Base-by-base conservation (phyloP, 1,139 yeast species). In the Suhomyces bokatorum region DNA sequence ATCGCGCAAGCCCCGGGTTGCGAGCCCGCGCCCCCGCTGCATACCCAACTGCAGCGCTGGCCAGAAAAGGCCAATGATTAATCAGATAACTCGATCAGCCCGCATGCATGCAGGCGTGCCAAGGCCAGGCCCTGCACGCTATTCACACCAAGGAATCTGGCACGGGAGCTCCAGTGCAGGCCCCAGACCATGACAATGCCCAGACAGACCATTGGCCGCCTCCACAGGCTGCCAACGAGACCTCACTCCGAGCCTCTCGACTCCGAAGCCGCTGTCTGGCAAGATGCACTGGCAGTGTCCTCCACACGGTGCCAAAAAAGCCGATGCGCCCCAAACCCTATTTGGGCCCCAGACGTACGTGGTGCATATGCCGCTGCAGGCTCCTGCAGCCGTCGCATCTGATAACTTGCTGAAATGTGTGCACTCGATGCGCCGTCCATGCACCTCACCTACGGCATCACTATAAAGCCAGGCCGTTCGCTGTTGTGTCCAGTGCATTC, bases 21-120 rank as follows among this genome's bases (percentile, higher is more conserved):
- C 20, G 36, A 34, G 29, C 29, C 4, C 29, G 29, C 29, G 29
- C 29, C 29, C 2, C 29, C n/a, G n/a, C 5, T 26, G 6, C 29
- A 17, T 14, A 24, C 14, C 10, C 32, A 31, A 33, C 30, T 32
- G 13, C 35, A 32, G 24, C 24, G 24, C 24, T 20, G 24, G 24
- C 4, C 24, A 20, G 24, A 20, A 20, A 20, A 20, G 36, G 43
- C 49, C 48, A 47, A 40, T 45, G 50, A 45, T 47, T 34, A 38
- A 47, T 47, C 50, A 43, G 50, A 47, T 45, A 47, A 45, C 46
- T 37, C 17, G 27, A 37, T 27, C 35, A 34, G 37, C n/a, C n/a
- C n/a, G n/a, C 29, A 2, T 10, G n/a, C n/a, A 12, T 7, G 29
- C 12, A 26, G n/a, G 8, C n/a, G 29, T 7, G 29, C 29, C 29